Evolutionary conservation across 1,284 basidiomycete species (phyloP), one percentile per base, ranked within the genome.

Genomic region (Megacollybia platyphylla): DNA sequence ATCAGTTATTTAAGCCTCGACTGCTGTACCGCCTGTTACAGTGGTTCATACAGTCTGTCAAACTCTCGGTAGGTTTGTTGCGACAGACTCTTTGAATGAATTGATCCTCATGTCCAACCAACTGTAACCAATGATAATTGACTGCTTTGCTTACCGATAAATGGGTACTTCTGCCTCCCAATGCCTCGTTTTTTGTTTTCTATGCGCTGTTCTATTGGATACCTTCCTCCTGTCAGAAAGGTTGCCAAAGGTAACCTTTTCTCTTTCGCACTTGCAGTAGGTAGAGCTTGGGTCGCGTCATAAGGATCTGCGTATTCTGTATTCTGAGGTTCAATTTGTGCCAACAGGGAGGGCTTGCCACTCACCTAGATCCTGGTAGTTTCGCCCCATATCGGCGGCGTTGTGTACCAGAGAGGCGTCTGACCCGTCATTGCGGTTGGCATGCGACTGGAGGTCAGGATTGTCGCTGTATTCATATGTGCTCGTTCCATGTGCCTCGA

Each of bases 121-220:
- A 24, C 20, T 28, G 9, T 27, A 20, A 34, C 17, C 15, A n/a
- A 37, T 18, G 36, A 15, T 42, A 36, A 24, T 39, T 36, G 31
- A 34, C 41, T 42, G 29, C 32, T 43, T 39, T 29, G 61, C 58
- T 32, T 44, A 87, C 84, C 73, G 44, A 87, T 70, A 47, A 84
- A 74, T 6, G 93, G 87, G 57, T 82, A 74, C 43, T 60, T 72
- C 60, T 97, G 93, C 15, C 87, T 70, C 4, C 86, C 87, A 35
- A 93, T 71, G 1, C 88, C 87, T 37, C 83, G 71, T 54, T 76
- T 82, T 66, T 90, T 91, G 54, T 85, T 70, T 52, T 90, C 82
- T 55, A 92, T 90, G 36, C 83, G 72, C 54, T 90, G 86, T 48
- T 85, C 72, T n/a, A 90, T 48, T 0, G 86, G 82, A 44, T 80